A percentile compares a stretch with the other conserved stretches of the same genome.
phyloP scores from a whole-genome alignment of 1,139 yeast genomes.

The Waltiozyma sp. region DNA sequence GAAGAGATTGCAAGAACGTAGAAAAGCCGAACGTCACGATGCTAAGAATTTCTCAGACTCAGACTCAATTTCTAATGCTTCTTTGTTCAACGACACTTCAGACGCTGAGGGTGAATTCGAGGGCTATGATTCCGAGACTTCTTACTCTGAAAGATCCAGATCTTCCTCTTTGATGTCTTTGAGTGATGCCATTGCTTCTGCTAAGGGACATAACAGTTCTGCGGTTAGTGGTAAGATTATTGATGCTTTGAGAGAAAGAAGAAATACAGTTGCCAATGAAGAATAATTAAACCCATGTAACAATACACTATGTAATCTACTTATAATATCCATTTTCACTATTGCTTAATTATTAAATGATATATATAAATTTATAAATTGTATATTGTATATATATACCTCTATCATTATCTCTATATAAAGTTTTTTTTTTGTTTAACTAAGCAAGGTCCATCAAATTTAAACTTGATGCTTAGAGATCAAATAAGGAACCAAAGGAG shows the following conservation, averaged over 20 bases:
- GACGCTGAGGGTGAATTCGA: slow-evolving; percentile 15
- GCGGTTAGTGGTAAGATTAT: slow-evolving; percentile 17
- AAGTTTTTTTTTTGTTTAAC: too few species aligned
- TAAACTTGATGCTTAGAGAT: not conserved
- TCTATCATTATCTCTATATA: too few species aligned
- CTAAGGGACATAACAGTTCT: not conserved
- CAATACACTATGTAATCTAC: too few species aligned
- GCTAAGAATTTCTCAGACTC: slow-evolving; percentile 15
- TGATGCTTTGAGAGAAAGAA: slow-evolving; percentile 19
- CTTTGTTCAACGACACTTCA: slow-evolving; percentile 14
- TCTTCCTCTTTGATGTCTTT: not conserved
- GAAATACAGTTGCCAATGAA: slow-evolving; percentile 6
- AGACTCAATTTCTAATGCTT: slow-evolving; percentile 15
- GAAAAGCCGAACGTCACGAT: slow-evolving; percentile 16
- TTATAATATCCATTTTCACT: too few species aligned
- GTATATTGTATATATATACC: too few species aligned
- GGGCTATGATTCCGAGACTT: slow-evolving; percentile 9
- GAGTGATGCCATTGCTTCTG: slow-evolving; percentile 5
- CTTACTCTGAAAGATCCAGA: slow-evolving; percentile 2
- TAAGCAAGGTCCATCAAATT: too few species aligned
- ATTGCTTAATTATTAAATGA: too few species aligned
- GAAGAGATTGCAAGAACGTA: slow-evolving; percentile 32
- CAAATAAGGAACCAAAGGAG: slow-evolving; percentile 2
- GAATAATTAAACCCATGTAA: too few species aligned
- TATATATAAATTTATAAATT: too few species aligned